Base-by-base conservation (phyloP, 495 filamentous ascomycete species). In the Neurospora sp. region DNA sequence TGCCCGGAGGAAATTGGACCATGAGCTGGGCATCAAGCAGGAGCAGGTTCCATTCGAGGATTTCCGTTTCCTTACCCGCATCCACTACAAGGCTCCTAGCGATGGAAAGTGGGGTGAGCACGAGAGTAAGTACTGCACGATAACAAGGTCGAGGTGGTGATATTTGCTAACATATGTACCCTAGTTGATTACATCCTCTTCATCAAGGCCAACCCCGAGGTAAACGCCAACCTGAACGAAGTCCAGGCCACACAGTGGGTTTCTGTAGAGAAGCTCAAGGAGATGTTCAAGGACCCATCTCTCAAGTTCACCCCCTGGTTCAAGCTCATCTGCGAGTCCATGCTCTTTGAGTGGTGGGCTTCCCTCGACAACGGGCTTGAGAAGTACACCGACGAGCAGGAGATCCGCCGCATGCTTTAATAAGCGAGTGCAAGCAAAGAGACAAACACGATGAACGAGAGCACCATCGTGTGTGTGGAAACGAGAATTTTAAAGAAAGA, bases 51-150 rank as follows among this genome's bases (percentile, higher is more conserved):
- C 94, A 16, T 78, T 97, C 35, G 92, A 96, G 27, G 86, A 96
- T 59, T 98, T 99, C 82, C 87, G 91, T 73, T 99, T 98, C 85
- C 86, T 99, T 79, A 98, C 96, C 0, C 83, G 96, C 77, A 98
- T 99, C 78, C 96, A 99, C 82, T 99, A 99, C 86, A 94, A 93
- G 86, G 95, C 96, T 22, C 93, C 96, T 3, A 97, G 95, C 82
- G 90, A 99, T 81, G 96, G 96, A 31, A 93, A 96, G 84, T 99
- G 96, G 96, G 96, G 96, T 71, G 96, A 99, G 84, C 96, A 99
- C 79, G 96, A 99, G 85, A 94, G 94, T 98, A 85, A 85, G 92
- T 83, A 22, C 9, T 42, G 9, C 38, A 31, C 42, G 14, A 4
- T 22, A 14, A 16, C 27, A 16, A 65, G 53, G 14, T 65, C 7